Evolutionary conservation across 345 rosid species (phyloP).

Genomic region (Salix suchowensis): DNA sequence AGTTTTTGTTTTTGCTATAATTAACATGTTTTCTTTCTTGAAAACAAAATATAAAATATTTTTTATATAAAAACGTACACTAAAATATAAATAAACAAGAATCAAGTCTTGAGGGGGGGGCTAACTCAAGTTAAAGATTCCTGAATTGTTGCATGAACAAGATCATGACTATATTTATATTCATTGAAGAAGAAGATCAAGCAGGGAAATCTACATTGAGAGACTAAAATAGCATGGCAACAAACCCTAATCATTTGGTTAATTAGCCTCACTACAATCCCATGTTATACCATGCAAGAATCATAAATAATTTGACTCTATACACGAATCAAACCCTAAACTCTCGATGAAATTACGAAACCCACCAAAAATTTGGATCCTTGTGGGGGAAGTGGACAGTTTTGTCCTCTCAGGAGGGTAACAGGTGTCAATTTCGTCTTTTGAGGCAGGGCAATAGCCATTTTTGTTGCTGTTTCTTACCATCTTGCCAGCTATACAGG

Average conservation of each 20-base stretch:
- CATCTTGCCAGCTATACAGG: slow-evolving; percentile 28
- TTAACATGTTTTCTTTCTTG: no score
- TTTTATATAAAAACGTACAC: no score
- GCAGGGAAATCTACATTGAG: slow-evolving; percentile 18
- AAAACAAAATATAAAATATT: no score
- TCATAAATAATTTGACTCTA: background rate
- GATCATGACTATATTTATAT: background rate
- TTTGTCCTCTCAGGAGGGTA: background rate
- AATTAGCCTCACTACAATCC: background rate
- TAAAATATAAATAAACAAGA: no score
- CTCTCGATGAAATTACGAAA: background rate
- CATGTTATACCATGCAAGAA: slow-evolving; percentile 10
- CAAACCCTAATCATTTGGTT: slow-evolving; percentile 26
- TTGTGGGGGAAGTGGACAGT: background rate
- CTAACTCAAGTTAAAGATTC: background rate
- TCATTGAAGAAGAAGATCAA: slow-evolving; percentile 7
- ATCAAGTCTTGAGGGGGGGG: no score
- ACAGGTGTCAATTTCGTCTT: slow-evolving; percentile 17
- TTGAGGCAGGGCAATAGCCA: slow-evolving; percentile 4
- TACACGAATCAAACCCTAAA: background rate
- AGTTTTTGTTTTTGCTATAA: no score
- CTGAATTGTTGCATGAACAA: background rate
- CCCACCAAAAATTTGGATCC: background rate
- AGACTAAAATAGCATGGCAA: slow-evolving; percentile 15
- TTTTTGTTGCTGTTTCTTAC: slow-evolving; percentile 1